These are phyloP conservation scores for Pseudogymnoascus pannorum DNA, from an alignment of 2,329 filamentous ascomycete species.

Conservation along the genomic window DNA sequence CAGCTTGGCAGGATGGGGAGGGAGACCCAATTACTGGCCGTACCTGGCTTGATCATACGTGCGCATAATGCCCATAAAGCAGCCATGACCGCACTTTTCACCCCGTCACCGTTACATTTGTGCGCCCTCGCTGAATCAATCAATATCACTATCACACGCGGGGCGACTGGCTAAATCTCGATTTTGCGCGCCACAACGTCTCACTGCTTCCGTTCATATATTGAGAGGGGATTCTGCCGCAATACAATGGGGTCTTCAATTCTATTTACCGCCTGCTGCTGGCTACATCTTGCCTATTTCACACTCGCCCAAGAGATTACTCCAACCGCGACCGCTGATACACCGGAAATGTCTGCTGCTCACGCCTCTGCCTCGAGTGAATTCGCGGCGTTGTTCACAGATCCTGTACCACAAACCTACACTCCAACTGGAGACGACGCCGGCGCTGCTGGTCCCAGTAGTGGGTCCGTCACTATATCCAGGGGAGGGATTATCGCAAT, in stretches of 20 bases:
- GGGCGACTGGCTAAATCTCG: background rate
- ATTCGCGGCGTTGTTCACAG: constrained; percentile 25
- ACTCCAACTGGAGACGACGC: constrained; percentile 31
- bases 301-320: constrained; percentile 1
- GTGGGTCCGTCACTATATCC: constrained; percentile 55
- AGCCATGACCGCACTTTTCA: background rate
- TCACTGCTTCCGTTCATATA: constrained; percentile 1
- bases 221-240: background rate
- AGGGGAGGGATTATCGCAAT: constrained; percentile 67
- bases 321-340: background rate
- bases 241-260: constrained; percentile 5
- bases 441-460: constrained; percentile 58
- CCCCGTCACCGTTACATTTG: constrained; percentile 4
- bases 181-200: background rate
- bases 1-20: background rate
- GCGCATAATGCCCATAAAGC: background rate
- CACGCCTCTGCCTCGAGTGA: constrained; percentile 24
- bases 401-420: background rate
- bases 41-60: background rate
- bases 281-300: constrained; percentile 6
- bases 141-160: constrained; percentile 2
- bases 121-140: background rate
- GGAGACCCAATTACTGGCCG: constrained; percentile 4
- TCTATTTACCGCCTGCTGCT: constrained; percentile 8
- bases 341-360: background rate